Evolutionary conservation across 768 basidiomycete species (phyloP).

Genomic region (Psilocybe cubensis): DNA sequence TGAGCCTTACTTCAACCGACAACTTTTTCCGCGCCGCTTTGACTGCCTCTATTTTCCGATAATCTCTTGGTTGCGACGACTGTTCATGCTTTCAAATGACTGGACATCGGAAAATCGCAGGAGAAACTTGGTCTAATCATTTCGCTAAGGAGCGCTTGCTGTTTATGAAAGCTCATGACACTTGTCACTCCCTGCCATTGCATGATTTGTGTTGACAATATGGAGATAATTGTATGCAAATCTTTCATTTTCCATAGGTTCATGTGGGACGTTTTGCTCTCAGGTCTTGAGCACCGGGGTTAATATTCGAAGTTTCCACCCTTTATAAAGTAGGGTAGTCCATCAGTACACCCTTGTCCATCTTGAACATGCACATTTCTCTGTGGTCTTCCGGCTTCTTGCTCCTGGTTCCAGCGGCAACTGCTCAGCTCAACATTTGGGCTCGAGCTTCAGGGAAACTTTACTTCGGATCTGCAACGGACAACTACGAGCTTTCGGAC

Average conservation of each 20-base stretch:
- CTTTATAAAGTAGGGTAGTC: background rate
- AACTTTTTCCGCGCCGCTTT: background rate
- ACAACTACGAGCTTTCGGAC: constrained; percentile 49
- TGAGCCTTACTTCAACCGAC: background rate
- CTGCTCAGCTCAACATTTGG: constrained; percentile 22
- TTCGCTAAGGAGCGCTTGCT: background rate
- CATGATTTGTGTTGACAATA: background rate
- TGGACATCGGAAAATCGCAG: constrained; percentile 18
- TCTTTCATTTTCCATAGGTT: background rate
- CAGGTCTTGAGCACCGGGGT: background rate
- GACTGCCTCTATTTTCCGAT: background rate
- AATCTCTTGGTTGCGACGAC: background rate
- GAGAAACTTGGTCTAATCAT: background rate
- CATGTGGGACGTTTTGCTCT: background rate
- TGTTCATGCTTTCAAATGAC: background rate
- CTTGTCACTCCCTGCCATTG: background rate
- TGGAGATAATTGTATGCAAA: background rate
- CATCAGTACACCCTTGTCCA: background rate
- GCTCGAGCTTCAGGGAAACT: constrained; percentile 44
- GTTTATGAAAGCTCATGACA: background rate
- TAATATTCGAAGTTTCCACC: background rate
- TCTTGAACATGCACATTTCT: constrained; percentile 8
- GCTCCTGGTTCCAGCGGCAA: constrained; percentile 9
- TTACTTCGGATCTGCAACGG: constrained; percentile 54
- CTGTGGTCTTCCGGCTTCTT: constrained; percentile 2